phyloP scores from a whole-genome alignment of 2,329 filamentous ascomycete genomes.

The Aspergillus sp. region DNA sequence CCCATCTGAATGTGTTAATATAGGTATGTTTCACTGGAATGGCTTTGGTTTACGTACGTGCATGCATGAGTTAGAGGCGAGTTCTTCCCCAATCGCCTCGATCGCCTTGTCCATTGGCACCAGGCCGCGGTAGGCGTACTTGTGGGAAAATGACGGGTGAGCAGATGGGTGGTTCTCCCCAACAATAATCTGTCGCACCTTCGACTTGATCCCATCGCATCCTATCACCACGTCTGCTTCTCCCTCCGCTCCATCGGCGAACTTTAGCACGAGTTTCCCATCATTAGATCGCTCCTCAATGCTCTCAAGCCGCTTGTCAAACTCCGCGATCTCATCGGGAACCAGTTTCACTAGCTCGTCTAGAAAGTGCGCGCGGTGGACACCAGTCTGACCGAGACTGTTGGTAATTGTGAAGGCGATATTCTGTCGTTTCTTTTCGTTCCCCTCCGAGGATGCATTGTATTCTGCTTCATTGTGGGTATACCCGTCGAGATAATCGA shows the following conservation, averaged over 20 bases:
- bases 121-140: constrained; percentile 41
- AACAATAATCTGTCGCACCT: constrained; percentile 46
- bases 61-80: constrained; percentile 37
- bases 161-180: constrained; percentile 43
- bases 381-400: constrained; percentile 23
- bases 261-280: constrained; percentile 38
- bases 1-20: constrained; percentile 30
- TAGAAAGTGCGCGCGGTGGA: constrained; percentile 34
- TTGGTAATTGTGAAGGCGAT: constrained; percentile 26
- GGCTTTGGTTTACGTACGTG: constrained; percentile 20
- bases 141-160: constrained; percentile 50
- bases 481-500: constrained; percentile 24
- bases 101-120: constrained; percentile 36
- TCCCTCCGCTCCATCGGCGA: constrained; percentile 44
- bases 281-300: constrained; percentile 10
- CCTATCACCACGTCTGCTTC: constrained; percentile 47
- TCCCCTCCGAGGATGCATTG: background rate
- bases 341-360: constrained; percentile 37
- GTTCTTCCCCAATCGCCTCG: constrained; percentile 47
- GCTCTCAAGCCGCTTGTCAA: constrained; percentile 28
- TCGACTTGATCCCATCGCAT: constrained; percentile 52
- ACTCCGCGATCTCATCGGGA: constrained; percentile 24
- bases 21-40: background rate
- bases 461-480: constrained; percentile 5
- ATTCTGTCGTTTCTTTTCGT: constrained; percentile 16